Percentiles rank a stretch among this genome's conserved stretches.
Evolutionary conservation across 129 eudicot genomes (phyloP).

Genomic region (Helichrysum umbraculigerum): DNA sequence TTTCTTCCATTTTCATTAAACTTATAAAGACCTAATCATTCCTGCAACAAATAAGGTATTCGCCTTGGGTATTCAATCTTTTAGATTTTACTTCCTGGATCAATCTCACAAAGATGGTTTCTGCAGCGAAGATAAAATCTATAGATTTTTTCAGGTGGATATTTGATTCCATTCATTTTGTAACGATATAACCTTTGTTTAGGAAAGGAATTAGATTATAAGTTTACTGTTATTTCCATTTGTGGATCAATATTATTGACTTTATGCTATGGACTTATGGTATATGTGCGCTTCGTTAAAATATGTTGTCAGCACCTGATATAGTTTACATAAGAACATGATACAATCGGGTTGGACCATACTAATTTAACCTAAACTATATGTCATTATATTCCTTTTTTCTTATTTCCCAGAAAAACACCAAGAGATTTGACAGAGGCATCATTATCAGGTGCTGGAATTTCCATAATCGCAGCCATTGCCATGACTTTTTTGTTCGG

Average conservation of each 20-base stretch:
- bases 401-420: conserved; percentile 60
- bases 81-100: conserved; percentile 25
- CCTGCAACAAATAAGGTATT: conserved; percentile 10
- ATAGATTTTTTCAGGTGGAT: conserved; percentile 83
- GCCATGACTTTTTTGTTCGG: conserved; percentile 84
- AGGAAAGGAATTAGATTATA: background rate
- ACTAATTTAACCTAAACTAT: no score
- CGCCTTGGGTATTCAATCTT: conserved; percentile 17
- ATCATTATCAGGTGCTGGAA: conserved; percentile 89
- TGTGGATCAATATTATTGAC: background rate
- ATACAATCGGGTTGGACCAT: no score
- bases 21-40: conserved; percentile 2
- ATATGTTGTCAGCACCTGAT: background rate
- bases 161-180: background rate
- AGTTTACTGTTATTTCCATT: background rate
- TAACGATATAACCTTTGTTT: background rate
- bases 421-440: conserved; percentile 98
- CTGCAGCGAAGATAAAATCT: conserved; percentile 71
- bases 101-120: conserved; percentile 52
- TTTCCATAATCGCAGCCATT: conserved; percentile 83
- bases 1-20: conserved; percentile 8
- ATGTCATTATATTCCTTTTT: background rate
- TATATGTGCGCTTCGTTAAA: background rate
- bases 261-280: background rate
- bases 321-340: no score